These are phyloP conservation scores for Xylaria castorea DNA, from an alignment of 495 filamentous ascomycete species.

Conservation along the genomic window DNA sequence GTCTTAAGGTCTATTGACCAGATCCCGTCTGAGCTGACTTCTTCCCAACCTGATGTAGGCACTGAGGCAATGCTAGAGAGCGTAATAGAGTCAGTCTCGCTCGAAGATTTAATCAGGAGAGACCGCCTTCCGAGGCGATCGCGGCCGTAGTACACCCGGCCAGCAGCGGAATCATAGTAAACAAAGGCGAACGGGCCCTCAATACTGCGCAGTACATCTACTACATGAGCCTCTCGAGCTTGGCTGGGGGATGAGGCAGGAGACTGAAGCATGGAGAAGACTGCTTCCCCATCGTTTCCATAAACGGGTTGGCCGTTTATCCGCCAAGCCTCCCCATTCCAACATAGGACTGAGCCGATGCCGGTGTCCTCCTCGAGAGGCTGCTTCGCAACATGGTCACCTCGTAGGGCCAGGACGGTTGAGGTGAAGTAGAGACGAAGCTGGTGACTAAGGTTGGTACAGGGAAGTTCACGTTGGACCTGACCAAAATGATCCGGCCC, in stretches of 20 bases:
- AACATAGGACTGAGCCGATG: conserved; percentile 81
- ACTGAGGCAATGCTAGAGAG: conserved; percentile 79
- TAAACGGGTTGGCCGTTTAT: conserved; percentile 60
- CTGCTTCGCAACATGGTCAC: conserved; percentile 72
- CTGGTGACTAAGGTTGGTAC: conserved; percentile 31
- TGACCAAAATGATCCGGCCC: conserved; percentile 61
- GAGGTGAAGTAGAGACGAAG: conserved; percentile 71
- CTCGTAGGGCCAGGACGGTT: conserved; percentile 86
- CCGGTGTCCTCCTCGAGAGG: conserved; percentile 66
- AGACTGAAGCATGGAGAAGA: conserved; percentile 69
- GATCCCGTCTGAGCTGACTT: conserved; percentile 84
- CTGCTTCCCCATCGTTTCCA: conserved; percentile 73
- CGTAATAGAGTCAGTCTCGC: conserved; percentile 56
- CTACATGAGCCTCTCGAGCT: conserved; percentile 46
- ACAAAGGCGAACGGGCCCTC: conserved; percentile 92
- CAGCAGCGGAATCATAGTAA: conserved; percentile 71
- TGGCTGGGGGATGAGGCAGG: conserved; percentile 42
- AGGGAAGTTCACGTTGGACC: conserved; percentile 37
- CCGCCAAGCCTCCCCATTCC: conserved; percentile 99
- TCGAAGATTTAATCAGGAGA: conserved; percentile 63
- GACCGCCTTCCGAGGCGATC: conserved; percentile 89
- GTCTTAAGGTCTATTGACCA: conserved; percentile 64
- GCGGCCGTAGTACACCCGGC: conserved; percentile 75
- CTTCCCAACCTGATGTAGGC: conserved; percentile 64
- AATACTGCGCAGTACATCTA: conserved; percentile 65